A percentile compares a stretch with the other conserved stretches of the same genome.
These are phyloP conservation scores for Moricandia arvensis DNA, from an alignment of 345 rosid species.

Conservation along the genomic window DNA sequence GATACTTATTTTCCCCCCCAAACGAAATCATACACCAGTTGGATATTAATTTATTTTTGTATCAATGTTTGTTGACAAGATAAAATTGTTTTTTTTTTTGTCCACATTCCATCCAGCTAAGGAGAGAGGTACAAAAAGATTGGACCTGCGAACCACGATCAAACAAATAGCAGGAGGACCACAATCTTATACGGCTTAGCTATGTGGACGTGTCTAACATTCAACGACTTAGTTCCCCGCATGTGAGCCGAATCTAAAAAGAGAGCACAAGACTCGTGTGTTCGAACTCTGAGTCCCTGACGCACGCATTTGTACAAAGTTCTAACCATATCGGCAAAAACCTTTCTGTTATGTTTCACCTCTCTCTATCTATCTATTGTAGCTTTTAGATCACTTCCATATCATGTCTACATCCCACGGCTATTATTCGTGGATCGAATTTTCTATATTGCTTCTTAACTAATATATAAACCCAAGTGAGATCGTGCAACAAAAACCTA, in stretches of 20 bases:
- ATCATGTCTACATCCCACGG: constrained; percentile 18
- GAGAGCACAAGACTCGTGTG: constrained; percentile 34
- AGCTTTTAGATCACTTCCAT: constrained; percentile 18
- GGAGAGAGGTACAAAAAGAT: constrained; percentile 19
- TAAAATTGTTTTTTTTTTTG: neutral
- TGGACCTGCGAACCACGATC: constrained; percentile 37
- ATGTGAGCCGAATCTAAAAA: constrained; percentile 37
- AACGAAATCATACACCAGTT: neutral
- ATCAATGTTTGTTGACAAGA: neutral
- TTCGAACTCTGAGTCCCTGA: constrained; percentile 30
- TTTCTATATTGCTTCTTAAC: neutral
- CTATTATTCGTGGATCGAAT: neutral
- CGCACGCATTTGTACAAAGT: constrained; percentile 29
- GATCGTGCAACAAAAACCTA: constrained; percentile 4
- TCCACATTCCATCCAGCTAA: constrained; percentile 32
- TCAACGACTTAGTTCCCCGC: neutral
- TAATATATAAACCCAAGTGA: neutral
- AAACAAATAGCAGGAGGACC: constrained; percentile 17
- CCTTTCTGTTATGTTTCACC: constrained; percentile 18
- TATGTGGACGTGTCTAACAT: constrained; percentile 24
- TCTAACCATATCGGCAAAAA: constrained; percentile 2
- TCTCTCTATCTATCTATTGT: neutral
- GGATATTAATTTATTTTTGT: neutral
- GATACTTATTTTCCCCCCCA: neutral
- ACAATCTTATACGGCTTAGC: constrained; percentile 14